phyloP scores from a whole-genome alignment of 345 rosid species.

The Bruguiera sexangula region DNA sequence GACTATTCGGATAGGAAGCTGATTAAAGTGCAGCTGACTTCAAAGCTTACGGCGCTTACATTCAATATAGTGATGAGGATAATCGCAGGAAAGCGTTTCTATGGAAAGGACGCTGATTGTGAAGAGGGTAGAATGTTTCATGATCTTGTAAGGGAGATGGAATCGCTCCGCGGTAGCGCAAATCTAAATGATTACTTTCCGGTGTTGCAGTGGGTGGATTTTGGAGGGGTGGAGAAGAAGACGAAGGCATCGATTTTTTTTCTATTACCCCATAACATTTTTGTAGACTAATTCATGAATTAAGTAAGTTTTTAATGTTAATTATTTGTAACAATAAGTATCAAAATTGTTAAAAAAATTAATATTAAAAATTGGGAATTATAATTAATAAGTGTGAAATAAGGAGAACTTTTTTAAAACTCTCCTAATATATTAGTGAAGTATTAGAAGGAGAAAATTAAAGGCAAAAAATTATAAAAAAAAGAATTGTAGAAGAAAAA shows the following conservation, averaged over 20 bases:
- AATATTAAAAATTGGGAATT: too few relatives aligned
- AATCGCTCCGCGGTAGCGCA: slow-evolving; percentile 4
- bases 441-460: too few relatives aligned
- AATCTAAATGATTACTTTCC: slow-evolving; percentile 32
- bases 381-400: too few relatives aligned
- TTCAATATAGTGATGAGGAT: slow-evolving; percentile 23
- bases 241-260: neutral
- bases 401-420: too few relatives aligned
- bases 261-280: too few relatives aligned
- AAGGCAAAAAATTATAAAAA: neutral
- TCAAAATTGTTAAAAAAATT: too few relatives aligned
- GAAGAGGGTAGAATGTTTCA: slow-evolving; percentile 13
- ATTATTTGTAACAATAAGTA: too few relatives aligned
- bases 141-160: slow-evolving; percentile 13
- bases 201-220: slow-evolving; percentile 28
- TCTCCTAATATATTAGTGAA: too few relatives aligned
- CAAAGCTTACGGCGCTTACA: neutral
- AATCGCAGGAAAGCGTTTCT: slow-evolving; percentile 14
- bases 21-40: slow-evolving; percentile 8
- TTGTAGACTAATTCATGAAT: too few relatives aligned
- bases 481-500: too few relatives aligned
- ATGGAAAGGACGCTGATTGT: slow-evolving; percentile 9
- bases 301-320: too few relatives aligned
- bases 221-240: slow-evolving; percentile 28
- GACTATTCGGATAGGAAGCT: neutral